These are phyloP conservation scores for Chrysopogon serrulatus DNA, from an alignment of 176 grass and related monocot genomes.

Conservation along the genomic window DNA sequence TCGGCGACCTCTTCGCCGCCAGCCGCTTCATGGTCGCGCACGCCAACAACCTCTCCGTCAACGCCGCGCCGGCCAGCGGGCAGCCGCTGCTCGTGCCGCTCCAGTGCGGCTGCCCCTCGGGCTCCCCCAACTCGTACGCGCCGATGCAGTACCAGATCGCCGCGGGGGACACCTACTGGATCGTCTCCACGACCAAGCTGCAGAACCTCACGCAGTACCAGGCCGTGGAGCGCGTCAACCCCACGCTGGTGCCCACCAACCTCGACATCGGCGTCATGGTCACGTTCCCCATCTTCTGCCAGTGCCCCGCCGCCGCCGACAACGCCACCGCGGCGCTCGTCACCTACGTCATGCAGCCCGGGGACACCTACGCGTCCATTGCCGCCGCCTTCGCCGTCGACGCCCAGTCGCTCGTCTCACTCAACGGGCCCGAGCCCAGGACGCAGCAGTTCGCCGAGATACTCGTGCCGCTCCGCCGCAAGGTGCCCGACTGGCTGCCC, in stretches of 20 bases:
- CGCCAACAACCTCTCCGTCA: conserved; percentile 61
- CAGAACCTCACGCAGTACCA: conserved; percentile 83
- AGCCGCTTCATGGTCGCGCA: conserved; percentile 81
- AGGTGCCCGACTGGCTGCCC: conserved; percentile 40
- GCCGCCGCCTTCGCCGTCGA: conserved; percentile 59
- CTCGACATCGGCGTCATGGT: conserved; percentile 56
- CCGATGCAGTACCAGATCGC: conserved; percentile 64
- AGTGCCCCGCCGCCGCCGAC: conserved; percentile 46
- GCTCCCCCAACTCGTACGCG: conserved; percentile 50
- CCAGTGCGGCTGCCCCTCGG: conserved; percentile 51
- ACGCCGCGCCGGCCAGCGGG: conserved; percentile 21
- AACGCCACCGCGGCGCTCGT: conserved; percentile 51
- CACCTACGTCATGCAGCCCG: conserved; percentile 79
- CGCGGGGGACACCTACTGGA: conserved; percentile 56
- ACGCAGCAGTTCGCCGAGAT: conserved; percentile 37
- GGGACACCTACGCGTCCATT: conserved; percentile 71
- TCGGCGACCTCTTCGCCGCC: conserved; percentile 61
- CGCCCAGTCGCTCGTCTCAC: conserved; percentile 44
- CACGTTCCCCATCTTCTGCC: conserved; percentile 90
- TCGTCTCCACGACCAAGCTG: conserved; percentile 64
- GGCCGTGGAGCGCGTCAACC: conserved; percentile 81
- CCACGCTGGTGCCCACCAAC: conserved; percentile 42
- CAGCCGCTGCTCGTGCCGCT: conserved; percentile 80
- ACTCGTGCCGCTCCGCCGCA: conserved; percentile 56
- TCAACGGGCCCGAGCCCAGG: conserved; percentile 64